Percentiles rank a stretch among this genome's conserved stretches.
Evolutionary conservation across 78 protist species (phyloP).

Genomic region (Tieghemostelium lacteum): DNA sequence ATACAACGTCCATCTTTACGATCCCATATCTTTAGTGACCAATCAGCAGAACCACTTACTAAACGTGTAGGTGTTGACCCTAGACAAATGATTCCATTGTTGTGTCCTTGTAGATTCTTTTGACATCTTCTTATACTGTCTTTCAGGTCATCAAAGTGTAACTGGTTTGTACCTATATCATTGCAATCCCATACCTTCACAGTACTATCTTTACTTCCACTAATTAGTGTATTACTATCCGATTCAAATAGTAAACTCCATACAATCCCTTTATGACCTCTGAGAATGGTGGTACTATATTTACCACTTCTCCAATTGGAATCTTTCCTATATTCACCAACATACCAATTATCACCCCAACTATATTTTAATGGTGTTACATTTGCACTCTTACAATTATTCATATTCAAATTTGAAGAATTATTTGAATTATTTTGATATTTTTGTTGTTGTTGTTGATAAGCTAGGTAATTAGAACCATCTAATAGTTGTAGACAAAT

Average conservation of each 20-base stretch:
- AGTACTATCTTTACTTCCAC: conserved; percentile 70
- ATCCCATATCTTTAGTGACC: conserved; percentile 66
- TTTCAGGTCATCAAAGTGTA: conserved; percentile 23
- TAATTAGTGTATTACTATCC: conserved; percentile 40
- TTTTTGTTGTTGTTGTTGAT: background rate
- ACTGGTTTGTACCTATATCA: conserved; percentile 15
- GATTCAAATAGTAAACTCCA: conserved; percentile 66
- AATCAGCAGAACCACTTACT: conserved; percentile 66
- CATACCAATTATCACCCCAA: conserved; percentile 71
- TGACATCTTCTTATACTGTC: conserved; percentile 62
- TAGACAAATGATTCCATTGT: conserved; percentile 65
- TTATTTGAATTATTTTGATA: background rate
- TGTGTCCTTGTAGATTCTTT: conserved; percentile 39
- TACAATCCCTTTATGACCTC: conserved; percentile 72
- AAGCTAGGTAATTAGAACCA: conserved; percentile 26
- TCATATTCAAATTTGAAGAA: background rate
- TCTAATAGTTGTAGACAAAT: conserved; percentile 64
- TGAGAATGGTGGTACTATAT: conserved; percentile 59
- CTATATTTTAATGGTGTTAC: background rate
- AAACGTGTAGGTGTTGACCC: conserved; percentile 48
- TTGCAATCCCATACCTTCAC: conserved; percentile 74
- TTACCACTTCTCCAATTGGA: conserved; percentile 69
- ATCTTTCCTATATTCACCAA: conserved; percentile 72
- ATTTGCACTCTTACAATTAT: background rate
- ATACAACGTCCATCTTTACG: conserved; percentile 49